Percentiles rank a stretch among this genome's conserved stretches.
These are phyloP conservation scores for Cymbidium sinense DNA, from an alignment of 106 monocot species.

Conservation along the genomic window DNA sequence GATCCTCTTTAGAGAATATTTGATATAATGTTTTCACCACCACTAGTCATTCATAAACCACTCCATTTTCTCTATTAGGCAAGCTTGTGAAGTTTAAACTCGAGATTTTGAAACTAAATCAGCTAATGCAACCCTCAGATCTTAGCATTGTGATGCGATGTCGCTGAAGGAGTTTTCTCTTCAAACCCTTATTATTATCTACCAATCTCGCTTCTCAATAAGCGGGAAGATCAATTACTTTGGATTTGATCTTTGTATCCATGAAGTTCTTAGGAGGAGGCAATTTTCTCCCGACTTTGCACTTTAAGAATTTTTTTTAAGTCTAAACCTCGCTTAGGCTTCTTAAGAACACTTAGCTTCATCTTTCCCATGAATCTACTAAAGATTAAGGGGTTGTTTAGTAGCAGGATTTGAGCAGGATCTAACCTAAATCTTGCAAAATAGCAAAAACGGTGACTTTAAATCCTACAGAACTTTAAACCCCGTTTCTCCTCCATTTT, in stretches of 20 bases:
- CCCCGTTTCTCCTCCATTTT: too few species aligned
- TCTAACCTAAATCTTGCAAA: too few species aligned
- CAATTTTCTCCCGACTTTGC: constrained; percentile 74
- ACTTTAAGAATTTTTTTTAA: constrained; percentile 84
- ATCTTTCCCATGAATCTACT: constrained; percentile 32
- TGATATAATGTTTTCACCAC: too few species aligned
- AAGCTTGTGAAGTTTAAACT: too few species aligned
- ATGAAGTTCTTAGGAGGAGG: constrained; percentile 82
- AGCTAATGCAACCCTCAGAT: too few species aligned
- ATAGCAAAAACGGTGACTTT: too few species aligned
- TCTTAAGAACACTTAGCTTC: constrained; percentile 38
- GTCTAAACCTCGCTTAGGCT: constrained; percentile 42
- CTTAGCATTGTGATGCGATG: constrained; percentile 86
- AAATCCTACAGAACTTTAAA: too few species aligned
- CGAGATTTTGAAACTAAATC: too few species aligned
- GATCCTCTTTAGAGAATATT: too few species aligned
- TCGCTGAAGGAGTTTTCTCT: constrained; percentile 77
- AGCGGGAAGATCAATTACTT: constrained; percentile 76
- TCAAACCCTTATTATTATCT: constrained; percentile 74
- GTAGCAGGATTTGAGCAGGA: too few species aligned
- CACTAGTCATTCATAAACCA: too few species aligned
- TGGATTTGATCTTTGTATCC: constrained; percentile 67
- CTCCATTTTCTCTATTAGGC: too few species aligned
- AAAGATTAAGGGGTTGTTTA: not conserved
- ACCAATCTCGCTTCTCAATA: constrained; percentile 54